phyloP scores from a whole-genome alignment of 2,329 filamentous ascomycete genomes.

The Diaporthe caulivora region DNA sequence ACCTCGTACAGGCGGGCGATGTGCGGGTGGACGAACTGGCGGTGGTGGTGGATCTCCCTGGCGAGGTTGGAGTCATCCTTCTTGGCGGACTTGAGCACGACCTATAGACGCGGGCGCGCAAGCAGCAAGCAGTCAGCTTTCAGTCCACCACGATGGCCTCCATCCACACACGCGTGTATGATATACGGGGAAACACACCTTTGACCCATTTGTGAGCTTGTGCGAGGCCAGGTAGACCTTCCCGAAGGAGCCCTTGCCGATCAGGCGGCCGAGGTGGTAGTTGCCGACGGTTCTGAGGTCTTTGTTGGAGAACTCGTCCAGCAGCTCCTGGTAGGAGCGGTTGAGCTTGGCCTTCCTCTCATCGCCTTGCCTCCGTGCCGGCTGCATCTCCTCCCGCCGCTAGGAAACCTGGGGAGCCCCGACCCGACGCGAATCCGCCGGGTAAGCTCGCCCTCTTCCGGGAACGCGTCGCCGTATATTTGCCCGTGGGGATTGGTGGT shows the following conservation, averaged over 20 bases:
- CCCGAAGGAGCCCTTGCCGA: slow-evolving; percentile 98
- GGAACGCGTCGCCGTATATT: slow-evolving; percentile 2
- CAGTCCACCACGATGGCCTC: background rate
- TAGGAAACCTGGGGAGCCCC: slow-evolving; percentile 7
- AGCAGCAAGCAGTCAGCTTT: background rate
- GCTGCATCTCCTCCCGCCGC: slow-evolving; percentile 37
- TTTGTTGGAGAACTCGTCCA: slow-evolving; percentile 94
- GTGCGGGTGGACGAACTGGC: slow-evolving; percentile 97
- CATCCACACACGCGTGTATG: slow-evolving; percentile 44
- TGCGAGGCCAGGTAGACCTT: slow-evolving; percentile 97
- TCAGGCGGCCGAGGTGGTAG: slow-evolving; percentile 90
- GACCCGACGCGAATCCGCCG: slow-evolving; percentile 36
- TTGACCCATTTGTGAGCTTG: slow-evolving; percentile 98
- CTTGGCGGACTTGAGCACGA: slow-evolving; percentile 97
- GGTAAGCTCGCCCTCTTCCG: slow-evolving; percentile 15
- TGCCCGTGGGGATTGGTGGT: no score
- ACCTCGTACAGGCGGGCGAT: slow-evolving; percentile 98
- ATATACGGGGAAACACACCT: slow-evolving; percentile 68
- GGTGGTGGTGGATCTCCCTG: slow-evolving; percentile 97
- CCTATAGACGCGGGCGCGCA: slow-evolving; percentile 64
- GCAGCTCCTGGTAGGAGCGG: slow-evolving; percentile 94
- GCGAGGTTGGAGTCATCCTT: slow-evolving; percentile 96
- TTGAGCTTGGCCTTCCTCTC: slow-evolving; percentile 75
- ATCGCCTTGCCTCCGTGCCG: slow-evolving; percentile 33
- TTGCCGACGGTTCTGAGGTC: slow-evolving; percentile 95